phyloP scores from a whole-genome alignment of 2,329 filamentous ascomycete species.

The Hymenoscyphus fraxineus region DNA sequence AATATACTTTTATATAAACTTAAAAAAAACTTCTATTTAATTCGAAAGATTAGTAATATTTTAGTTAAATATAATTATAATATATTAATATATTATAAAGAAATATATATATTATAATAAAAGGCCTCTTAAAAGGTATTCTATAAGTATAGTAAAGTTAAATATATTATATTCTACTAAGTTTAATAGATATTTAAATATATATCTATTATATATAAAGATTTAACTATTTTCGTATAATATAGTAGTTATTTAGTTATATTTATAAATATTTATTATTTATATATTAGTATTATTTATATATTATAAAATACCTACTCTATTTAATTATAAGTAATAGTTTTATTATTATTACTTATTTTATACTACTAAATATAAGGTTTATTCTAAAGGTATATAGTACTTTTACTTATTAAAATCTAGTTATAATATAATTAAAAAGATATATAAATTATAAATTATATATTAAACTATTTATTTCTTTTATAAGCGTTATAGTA shows the following conservation, averaged over 20 bases:
- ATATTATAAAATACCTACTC: background rate
- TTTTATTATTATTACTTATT: too few species aligned
- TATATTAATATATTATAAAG: background rate
- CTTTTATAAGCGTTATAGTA: too few species aligned
- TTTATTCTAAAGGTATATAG: background rate
- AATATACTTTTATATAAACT: too few species aligned
- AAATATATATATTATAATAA: too few species aligned
- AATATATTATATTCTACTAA: too few species aligned
- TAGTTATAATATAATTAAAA: background rate
- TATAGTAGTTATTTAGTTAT: background rate
- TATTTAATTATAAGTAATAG: background rate
- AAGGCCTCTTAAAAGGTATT: background rate
- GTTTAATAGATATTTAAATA: too few species aligned
- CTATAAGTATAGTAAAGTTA: background rate
- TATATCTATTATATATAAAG: too few species aligned
- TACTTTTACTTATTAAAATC: background rate
- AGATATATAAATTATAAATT: too few species aligned
- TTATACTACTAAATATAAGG: background rate
- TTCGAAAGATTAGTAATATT: background rate
- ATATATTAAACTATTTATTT: too few species aligned
- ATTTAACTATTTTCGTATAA: too few species aligned
- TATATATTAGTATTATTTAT: background rate
- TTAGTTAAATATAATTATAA: background rate
- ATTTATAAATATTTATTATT: background rate
- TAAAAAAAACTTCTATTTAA: too few species aligned